Conservation (phyloP, 345 rosid species). For the Geranium brycei region DNA sequence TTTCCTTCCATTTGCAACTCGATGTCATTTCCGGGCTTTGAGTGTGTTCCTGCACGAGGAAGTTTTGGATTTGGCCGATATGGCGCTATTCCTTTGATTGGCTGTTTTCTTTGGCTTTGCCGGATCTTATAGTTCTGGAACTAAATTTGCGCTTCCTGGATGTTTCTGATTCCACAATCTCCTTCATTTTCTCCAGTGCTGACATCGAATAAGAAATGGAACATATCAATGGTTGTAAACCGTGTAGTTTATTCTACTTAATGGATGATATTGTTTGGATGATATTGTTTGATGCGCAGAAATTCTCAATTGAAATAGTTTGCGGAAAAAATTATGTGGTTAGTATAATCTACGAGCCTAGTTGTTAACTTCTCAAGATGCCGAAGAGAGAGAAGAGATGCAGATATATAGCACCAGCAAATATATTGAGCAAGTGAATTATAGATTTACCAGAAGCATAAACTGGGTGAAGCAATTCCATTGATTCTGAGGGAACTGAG, state of each 20-base stretch:
- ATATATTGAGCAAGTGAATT: conserved; percentile 1
- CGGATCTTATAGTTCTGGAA: conserved; percentile 29
- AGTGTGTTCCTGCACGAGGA: neutral
- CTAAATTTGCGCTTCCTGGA: conserved; percentile 37
- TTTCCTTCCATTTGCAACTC: too few relatives aligned
- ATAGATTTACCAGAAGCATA: conserved; percentile 58
- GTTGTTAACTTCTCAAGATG: neutral
- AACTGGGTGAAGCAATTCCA: conserved; percentile 33
- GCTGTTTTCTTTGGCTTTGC: conserved; percentile 13
- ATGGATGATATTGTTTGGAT: neutral
- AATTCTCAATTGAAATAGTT: too few relatives aligned
- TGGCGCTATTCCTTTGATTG: conserved; percentile 9
- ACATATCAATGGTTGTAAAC: neutral
- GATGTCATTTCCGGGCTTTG: neutral
- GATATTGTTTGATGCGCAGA: too few relatives aligned
- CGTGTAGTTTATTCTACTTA: neutral
- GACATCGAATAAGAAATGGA: conserved; percentile 11
- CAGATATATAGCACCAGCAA: neutral
- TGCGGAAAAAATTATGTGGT: too few relatives aligned
- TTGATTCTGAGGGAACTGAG: conserved; percentile 31
- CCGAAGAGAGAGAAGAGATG: neutral
- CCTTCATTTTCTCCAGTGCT: conserved; percentile 72
- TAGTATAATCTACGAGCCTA: neutral
- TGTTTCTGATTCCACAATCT: conserved; percentile 53
- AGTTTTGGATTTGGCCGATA: neutral